Conservation (phyloP, 208 protist species). For the Crithidia expoeki region DNA sequence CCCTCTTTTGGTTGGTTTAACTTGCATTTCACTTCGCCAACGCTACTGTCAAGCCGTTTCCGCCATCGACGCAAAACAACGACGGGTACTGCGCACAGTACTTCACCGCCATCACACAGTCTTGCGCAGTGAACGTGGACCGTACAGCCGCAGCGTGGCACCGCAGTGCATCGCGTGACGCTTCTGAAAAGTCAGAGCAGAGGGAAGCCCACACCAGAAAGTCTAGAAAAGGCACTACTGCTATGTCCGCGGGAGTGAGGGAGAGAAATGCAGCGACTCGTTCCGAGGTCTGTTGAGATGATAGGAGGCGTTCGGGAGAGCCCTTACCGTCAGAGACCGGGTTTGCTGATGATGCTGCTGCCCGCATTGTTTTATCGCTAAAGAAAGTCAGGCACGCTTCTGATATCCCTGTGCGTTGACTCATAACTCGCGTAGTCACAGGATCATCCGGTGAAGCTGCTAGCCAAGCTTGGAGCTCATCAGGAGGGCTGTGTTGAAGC, state of each 20-base stretch:
- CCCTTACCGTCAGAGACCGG: neutral
- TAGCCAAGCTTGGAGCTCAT: constrained; percentile 18
- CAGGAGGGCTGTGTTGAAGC: constrained; percentile 10
- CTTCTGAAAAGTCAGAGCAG: constrained; percentile 23
- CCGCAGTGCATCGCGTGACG: constrained; percentile 4
- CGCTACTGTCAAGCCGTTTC: constrained; percentile 21
- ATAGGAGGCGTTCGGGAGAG: neutral
- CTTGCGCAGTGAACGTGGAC: neutral
- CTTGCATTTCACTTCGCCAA: neutral
- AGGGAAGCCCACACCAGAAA: constrained; percentile 30
- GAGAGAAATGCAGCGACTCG: constrained; percentile 5
- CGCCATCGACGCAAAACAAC: constrained; percentile 23
- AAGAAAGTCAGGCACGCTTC: constrained; percentile 8
- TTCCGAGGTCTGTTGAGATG: neutral
- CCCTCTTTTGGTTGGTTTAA: neutral
- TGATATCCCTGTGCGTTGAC: neutral
- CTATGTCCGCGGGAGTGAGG: constrained; percentile 10
- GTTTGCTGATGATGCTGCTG: neutral
- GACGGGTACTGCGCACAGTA: constrained; percentile 29
- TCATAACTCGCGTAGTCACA: neutral
- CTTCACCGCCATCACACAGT: constrained; percentile 23
- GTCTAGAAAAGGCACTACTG: constrained; percentile 25
- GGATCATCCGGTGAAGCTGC: neutral
- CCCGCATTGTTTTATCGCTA: neutral
- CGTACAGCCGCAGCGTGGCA: constrained; percentile 2